Base-by-base conservation (phyloP, 164 flowering plant genomes). In the Chimonanthus salicifolius region DNA sequence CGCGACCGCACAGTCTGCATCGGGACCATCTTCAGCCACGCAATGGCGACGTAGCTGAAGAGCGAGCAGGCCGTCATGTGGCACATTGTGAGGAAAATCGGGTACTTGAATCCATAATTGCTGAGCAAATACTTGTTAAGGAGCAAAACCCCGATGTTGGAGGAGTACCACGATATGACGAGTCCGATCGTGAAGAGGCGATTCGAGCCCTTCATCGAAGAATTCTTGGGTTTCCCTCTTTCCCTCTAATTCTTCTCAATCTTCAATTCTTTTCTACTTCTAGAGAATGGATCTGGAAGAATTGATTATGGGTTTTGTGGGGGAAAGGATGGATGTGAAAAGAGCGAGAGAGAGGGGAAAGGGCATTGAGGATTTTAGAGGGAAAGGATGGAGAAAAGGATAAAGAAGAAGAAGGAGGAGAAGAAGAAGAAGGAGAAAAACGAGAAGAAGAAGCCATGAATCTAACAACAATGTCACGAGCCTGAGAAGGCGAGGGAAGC, bases 41-140 rank as follows among this genome's bases (percentile, higher is more conserved):
- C 79, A 20, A 82, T 82, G 11, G 88, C 85, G 50, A 84, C 71
- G 76, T 85, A 85, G 78, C 85, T 82, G 67, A 85, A 71, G 45
- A 84, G 68, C 16, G 88, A 79, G 77, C 88, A 85, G 18, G 88
- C 88, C 10, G 82, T 82, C 88, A 85, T 84, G 72, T 85, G 86
- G 65, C 88, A 85, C 84, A 85, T 81, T 47, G 88, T 85, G 10
- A 85, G 81, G 72, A 85, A 85, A 74, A 85, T 85, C 54, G 88
- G 86, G 73, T 75, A 84, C 81, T 76, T 79, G 83, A 85, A 85
- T 1, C 88, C 88, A 58, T 85, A 84, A 69, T 84, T 85, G 78
- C 79, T 75, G 11, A 85, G 74, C 43, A 85, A 48, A 49, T 82
- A 84, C 83, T 85, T 85, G 81, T 85, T 85, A 15, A 85, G 73